Evolutionary conservation across 2,329 filamentous ascomycete genomes (phyloP), one percentile per base, ranked within the genome.

Genomic region (Fusarium pilosicola): DNA sequence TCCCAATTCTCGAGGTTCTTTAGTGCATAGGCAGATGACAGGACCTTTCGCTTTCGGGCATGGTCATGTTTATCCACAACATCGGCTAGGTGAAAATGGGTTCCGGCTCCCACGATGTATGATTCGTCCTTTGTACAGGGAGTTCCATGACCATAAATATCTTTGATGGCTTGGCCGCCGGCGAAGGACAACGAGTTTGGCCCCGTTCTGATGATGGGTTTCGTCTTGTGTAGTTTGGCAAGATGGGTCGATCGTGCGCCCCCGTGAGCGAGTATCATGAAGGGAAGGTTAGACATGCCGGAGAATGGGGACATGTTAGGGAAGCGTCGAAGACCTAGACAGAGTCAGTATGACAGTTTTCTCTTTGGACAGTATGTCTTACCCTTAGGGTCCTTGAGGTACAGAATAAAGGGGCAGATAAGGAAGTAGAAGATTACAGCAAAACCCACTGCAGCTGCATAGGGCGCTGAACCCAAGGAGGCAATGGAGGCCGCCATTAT

Each of bases 1-100:
- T 88, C 87, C 87, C 87, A 88, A 4, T 80, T 81, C 72, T 88
- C 86, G 4, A 88, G 83, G 72, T 88, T 88, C 77, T 87, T 87
- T 55, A 87, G 76, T 0, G 87, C 86, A 65, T 88, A 89, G 5
- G 87, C 86, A 2, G 83, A 83, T 2, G 86, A 85, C 4, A 89
- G 74, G 7, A 87, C 81, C 71, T 86, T 85, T 44, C 87, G 83
- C 78, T 88, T 88, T 7, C 84, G 80, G 7, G 84, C 82, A 66
- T 89, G 87, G 14, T 88, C 86, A n/a, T 80, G 77, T 77, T 86
- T 87, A 76, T 88, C 85, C 17, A 86, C 75, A 10, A 87, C 86
- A 75, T 88, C 86, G 34, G 86, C 86, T 4, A 89, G 83, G 65
- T 89, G 84, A 68, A 79, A 85, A 74, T 89, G 86, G 0, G 84